Percentiles rank a stretch among this genome's conserved stretches.
These are phyloP conservation scores for Bryoglossum gracile DNA, from an alignment of 495 filamentous ascomycete genomes.

Conservation along the genomic window DNA sequence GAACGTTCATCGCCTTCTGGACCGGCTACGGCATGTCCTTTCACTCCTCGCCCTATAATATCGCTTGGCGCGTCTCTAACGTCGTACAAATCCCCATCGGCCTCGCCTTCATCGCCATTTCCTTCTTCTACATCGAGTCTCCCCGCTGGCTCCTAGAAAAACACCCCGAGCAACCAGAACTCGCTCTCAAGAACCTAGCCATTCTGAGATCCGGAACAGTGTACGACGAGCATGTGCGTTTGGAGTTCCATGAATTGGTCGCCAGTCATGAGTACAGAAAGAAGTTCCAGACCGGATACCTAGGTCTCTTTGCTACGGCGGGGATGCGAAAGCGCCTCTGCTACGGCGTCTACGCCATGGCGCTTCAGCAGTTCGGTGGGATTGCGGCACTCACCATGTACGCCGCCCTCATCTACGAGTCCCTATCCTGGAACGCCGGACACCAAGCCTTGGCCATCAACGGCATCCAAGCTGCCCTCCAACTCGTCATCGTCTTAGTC, in stretches of 20 bases:
- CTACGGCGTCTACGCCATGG: conserved; percentile 32
- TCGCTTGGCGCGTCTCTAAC: conserved; percentile 34
- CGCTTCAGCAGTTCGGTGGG: conserved; percentile 26
- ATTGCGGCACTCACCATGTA: conserved; percentile 31
- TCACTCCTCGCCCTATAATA: conserved; percentile 32
- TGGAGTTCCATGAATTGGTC: conserved; percentile 33
- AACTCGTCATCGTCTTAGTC: conserved; percentile 32
- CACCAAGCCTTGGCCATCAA: conserved; percentile 32
- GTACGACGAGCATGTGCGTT: conserved; percentile 27
- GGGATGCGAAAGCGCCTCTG: conserved; percentile 32
- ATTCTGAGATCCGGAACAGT: conserved; percentile 27
- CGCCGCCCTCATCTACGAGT: conserved; percentile 33
- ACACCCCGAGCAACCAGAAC: conserved; percentile 31
- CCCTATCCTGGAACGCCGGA: conserved; percentile 32
- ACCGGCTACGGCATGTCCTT: conserved; percentile 37
- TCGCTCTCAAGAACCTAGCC: conserved; percentile 25
- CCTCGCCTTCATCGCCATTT: conserved; percentile 28
- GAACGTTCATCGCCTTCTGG: conserved; percentile 35
- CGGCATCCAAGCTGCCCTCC: conserved; percentile 31
- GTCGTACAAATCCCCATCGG: conserved; percentile 33
- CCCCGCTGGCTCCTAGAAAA: conserved; percentile 31
- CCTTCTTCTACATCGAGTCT: conserved; percentile 33
- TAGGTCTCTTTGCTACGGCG: conserved; percentile 27
- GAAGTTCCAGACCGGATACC: conserved; percentile 27
- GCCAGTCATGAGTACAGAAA: conserved; percentile 29